Conservation (phyloP, 2,329 filamentous ascomycete species). For the Orbilia brochopaga region DNA sequence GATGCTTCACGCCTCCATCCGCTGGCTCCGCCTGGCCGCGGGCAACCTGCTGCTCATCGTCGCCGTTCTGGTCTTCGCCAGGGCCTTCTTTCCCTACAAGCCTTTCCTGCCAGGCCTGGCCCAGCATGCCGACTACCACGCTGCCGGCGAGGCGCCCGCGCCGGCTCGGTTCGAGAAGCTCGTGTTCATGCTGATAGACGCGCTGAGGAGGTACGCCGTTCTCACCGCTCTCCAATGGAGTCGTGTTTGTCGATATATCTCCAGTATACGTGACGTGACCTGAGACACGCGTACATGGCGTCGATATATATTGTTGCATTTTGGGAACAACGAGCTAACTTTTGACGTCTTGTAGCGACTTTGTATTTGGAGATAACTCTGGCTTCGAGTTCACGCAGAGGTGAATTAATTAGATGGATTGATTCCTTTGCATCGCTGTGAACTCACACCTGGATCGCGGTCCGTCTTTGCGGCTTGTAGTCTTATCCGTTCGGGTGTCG, state of each 20-base stretch:
- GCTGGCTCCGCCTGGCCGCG: conserved; percentile 62
- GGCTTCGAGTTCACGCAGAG: conserved; percentile 88
- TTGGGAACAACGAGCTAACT: conserved; percentile 50
- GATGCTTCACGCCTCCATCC: conserved; percentile 45
- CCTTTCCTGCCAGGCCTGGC: conserved; percentile 87
- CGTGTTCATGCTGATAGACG: conserved; percentile 98
- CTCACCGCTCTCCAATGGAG: background rate
- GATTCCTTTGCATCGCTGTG: conserved; percentile 12
- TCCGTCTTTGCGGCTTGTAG: conserved; percentile 61
- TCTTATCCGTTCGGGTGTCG: conserved; percentile 80
- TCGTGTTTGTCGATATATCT: no score
- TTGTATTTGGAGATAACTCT: conserved; percentile 81
- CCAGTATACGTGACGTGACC: background rate
- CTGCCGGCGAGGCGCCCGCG: conserved; percentile 59
- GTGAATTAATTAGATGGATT: conserved; percentile 61
- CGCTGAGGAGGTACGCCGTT: conserved; percentile 74
- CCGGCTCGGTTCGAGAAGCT: conserved; percentile 81
- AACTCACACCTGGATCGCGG: conserved; percentile 21
- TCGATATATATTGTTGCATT: conserved; percentile 10
- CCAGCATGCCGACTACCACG: conserved; percentile 62
- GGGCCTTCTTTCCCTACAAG: conserved; percentile 97
- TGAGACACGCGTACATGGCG: background rate
- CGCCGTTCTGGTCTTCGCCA: conserved; percentile 77
- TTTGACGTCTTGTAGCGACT: conserved; percentile 69
- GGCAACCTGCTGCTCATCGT: conserved; percentile 80